phyloP scores from a whole-genome alignment of 78 protist genomes.

The Salpingoeca rosetta region DNA sequence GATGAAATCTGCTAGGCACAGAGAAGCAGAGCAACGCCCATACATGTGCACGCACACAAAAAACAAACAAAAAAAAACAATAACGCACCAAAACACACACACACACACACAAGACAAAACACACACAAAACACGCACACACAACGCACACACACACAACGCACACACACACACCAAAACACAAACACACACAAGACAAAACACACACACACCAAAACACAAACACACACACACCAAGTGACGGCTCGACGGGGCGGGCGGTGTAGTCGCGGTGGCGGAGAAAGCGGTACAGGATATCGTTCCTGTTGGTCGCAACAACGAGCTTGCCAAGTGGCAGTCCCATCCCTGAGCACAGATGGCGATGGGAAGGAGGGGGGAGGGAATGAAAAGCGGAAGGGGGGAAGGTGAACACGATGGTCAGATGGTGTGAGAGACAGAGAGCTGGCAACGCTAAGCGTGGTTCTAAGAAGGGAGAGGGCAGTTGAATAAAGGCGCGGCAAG shows the following conservation, averaged over 20 bases:
- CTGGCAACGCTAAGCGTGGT: neutral
- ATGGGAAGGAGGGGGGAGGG: too few relatives aligned
- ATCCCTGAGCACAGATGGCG: neutral
- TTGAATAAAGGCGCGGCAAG: neutral
- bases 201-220: too few relatives aligned
- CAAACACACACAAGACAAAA: too few relatives aligned
- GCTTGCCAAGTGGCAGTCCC: constrained; percentile 35
- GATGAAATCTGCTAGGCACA: too few relatives aligned
- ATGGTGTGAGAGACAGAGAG: too few relatives aligned
- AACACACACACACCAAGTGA: neutral
- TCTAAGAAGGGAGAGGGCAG: neutral
- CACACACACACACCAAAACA: too few relatives aligned
- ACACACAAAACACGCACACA: too few relatives aligned
- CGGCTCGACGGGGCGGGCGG: neutral
- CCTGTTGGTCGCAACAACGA: constrained; percentile 52
- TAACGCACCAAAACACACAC: neutral
- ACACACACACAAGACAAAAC: too few relatives aligned
- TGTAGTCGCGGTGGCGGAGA: constrained; percentile 13
- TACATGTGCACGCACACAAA: neutral
- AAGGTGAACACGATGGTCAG: too few relatives aligned
- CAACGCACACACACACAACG: too few relatives aligned
- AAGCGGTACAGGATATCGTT: constrained; percentile 45
- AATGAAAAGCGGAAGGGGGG: too few relatives aligned
- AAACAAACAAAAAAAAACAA: neutral
- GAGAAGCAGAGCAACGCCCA: neutral